Base-by-base conservation (phyloP, 306 rosid genomes). In the Cercis canadensis region DNA sequence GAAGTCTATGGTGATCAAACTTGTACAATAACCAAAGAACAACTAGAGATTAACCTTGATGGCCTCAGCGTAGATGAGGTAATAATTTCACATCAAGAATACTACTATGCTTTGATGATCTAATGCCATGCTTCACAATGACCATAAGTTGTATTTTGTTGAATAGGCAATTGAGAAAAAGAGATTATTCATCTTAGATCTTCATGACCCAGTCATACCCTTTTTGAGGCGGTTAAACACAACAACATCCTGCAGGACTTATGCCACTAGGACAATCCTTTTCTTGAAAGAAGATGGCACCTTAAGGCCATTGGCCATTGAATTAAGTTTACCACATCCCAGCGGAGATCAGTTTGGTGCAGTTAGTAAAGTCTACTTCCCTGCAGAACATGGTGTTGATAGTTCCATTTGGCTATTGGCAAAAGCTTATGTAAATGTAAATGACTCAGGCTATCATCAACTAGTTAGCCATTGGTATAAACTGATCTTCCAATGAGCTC, bases 381-480 rank as follows among this genome's bases (percentile, higher is more conserved):
- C 94, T 44, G 83, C 90, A 15, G 18, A 58, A 0, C 39, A 82
- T 44, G 94, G 94, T 37, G 92, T 75, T 11, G 88, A 86, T 7
- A 79, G 77, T 5, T 55, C 74, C 46, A 69, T 86, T 71, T 90
- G 96, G 96, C 85, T 78, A 15, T 69, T 90, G 68, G 93, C 96
- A 7, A 90, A 87, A 69, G 91, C 93, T 68, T 81, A 89, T 62
- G 97, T 74, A 3, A 75, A 76, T 12, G 94, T 89, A 4, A 84
- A 85, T 67, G 94, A 92, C 67, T 92, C 92, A 0, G 76, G 96
- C 50, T 62, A 74, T 46, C 96, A 90, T 81, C 92, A 90, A 47
- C 92, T 88, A 13, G 43, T 90, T 71, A 90, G 94, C 33, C 92
- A 83, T 66, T 89, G 92, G 92, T 88, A 81, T 4, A 59, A 61